These are phyloP conservation scores for Pachyrhizus erosus DNA, from an alignment of 306 rosid species.

Conservation along the genomic window DNA sequence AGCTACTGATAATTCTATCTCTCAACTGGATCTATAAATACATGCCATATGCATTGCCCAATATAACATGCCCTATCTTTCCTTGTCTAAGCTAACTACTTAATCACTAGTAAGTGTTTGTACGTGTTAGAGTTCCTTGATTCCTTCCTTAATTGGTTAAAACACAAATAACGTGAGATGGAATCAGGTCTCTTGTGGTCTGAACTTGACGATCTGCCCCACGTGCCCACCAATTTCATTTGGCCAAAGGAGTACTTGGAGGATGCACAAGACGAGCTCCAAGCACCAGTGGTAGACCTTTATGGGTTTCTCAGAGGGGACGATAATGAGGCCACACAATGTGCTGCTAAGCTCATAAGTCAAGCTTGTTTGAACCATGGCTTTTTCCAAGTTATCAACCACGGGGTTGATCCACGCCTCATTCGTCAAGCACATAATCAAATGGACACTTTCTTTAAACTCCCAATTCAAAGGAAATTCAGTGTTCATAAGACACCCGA, in stretches of 20 bases:
- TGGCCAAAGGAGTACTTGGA: conserved; percentile 66
- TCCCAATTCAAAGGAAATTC: conserved; percentile 50
- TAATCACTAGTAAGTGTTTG: neutral
- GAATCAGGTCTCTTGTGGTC: conserved; percentile 35
- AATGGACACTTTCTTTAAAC: conserved; percentile 60
- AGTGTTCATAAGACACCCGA: conserved; percentile 44
- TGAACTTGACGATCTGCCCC: conserved; percentile 31
- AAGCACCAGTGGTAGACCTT: conserved; percentile 67
- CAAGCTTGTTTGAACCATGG: conserved; percentile 71
- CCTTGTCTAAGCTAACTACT: neutral
- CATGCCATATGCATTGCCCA: neutral
- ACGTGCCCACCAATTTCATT: conserved; percentile 54
- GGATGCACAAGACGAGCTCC: conserved; percentile 51
- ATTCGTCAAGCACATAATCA: conserved; percentile 51
- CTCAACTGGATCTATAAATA: conserved; percentile 31
- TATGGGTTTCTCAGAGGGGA: conserved; percentile 64
- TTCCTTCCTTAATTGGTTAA: neutral
- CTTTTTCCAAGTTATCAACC: conserved; percentile 77
- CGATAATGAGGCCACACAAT: conserved; percentile 48
- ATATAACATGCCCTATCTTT: neutral
- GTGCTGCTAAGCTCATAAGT: conserved; percentile 50
- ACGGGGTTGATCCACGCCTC: conserved; percentile 60
- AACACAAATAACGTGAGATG: conserved; percentile 18
- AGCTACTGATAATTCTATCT: neutral
- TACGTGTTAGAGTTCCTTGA: neutral